A percentile compares a stretch with the other conserved stretches of the same genome.
Evolutionary conservation across 2,329 filamentous ascomycete species (phyloP).

Genomic region (Xylaria sp.): DNA sequence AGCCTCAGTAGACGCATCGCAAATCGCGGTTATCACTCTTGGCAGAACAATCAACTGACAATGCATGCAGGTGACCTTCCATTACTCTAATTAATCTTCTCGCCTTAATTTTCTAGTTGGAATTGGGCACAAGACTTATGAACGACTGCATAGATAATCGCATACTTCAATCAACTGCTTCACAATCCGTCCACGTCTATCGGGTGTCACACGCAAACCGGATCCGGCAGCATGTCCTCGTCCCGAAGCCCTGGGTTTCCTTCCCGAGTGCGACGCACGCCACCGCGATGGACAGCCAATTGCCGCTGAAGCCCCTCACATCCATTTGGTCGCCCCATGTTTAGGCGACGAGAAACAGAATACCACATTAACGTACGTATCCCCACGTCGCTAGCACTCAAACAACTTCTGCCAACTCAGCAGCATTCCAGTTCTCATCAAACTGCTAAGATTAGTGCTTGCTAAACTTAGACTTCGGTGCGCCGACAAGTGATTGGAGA

Average conservation of each 20-base stretch:
- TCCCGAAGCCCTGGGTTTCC: slow-evolving; percentile 13
- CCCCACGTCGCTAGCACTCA: slow-evolving; percentile 20
- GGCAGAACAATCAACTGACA: not conserved
- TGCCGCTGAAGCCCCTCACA: slow-evolving; percentile 12
- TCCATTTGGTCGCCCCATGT: slow-evolving; percentile 30
- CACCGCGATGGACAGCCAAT: slow-evolving; percentile 16
- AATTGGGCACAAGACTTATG: slow-evolving; percentile 15
- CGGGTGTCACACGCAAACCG: not conserved
- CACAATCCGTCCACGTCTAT: slow-evolving; percentile 27
- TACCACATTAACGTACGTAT: slow-evolving; percentile 20
- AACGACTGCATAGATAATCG: not conserved
- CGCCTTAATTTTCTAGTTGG: not conserved
- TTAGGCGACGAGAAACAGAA: slow-evolving; percentile 11
- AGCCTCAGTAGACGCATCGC: slow-evolving; percentile 19
- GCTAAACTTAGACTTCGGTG: not conserved
- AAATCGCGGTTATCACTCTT: slow-evolving; percentile 29
- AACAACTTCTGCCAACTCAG: slow-evolving; percentile 34
- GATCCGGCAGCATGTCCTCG: slow-evolving; percentile 10
- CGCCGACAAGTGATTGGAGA: slow-evolving; percentile 2
- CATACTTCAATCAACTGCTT: slow-evolving; percentile 19
- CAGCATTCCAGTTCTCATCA: not conserved
- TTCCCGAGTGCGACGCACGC: slow-evolving; percentile 20
- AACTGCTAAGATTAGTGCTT: not conserved
- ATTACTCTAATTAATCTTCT: not conserved
- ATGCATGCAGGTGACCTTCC: slow-evolving; percentile 7